Base-by-base conservation (phyloP, 2,329 filamentous ascomycete species). In the Teratosphaeria destructans region DNA sequence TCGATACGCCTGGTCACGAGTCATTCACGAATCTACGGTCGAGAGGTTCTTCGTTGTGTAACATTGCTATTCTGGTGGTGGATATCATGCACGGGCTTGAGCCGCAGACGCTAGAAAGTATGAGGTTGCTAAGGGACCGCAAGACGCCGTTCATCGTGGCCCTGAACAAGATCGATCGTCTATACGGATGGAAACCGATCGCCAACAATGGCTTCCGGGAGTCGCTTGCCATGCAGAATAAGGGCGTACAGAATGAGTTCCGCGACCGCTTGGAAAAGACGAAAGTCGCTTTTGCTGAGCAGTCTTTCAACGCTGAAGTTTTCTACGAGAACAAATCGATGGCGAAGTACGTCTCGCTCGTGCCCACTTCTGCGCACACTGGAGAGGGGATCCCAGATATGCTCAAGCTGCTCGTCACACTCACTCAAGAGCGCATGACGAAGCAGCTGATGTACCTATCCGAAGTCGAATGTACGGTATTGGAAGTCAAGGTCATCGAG, bases 21-120 rank as follows among this genome's bases (percentile, higher is more conserved):
- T 99, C 94, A 71, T 99, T 99, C 85, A 96, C 93, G 64, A 99
- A 99, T 78, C 79, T 99, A 65, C 89, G 95, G 71, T 96, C 93
- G 66, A 86, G 95, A 78, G 94, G 94, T 78, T 97, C 94, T 49
- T 97, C 92, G 14, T 89, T 99, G 61, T 99, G 95, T 77, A 99
- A 99, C 80, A 99, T 99, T 77, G 94, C 94, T 69, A 99, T 99
- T 73, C 80, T 99, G 66, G 95, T 99, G 52, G 93, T 99, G 67
- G 94, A 99, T 80, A 99, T 99, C 71, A 97, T 99, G 94, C 94
- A 99, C 83, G 95, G 95, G 73, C 84, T 99, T 54, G 94, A 99
- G 77, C 93, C 88, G 19, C 94, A 99, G 77, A 99, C 94, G 16
- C 82, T 97, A 35, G 95, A 99, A 77, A 99, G 94, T 1, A 97